A percentile compares a stretch with the other conserved stretches of the same genome.
phyloP scores from a whole-genome alignment of 176 grass and related monocot genomes.

The Carex littledalei region DNA sequence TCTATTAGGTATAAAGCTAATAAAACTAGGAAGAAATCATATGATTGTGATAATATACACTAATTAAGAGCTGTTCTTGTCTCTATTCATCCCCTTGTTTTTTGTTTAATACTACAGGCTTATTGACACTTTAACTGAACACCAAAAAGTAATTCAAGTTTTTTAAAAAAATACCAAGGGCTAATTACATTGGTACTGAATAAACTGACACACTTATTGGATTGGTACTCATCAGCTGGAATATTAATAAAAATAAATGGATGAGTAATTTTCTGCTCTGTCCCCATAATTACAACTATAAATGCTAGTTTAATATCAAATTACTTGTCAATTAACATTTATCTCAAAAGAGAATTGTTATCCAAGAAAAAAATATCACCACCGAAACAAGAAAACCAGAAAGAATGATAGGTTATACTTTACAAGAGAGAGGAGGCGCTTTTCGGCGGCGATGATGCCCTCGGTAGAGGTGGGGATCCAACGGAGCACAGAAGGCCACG shows the following conservation, averaged over 20 bases:
- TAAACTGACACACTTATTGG: background rate
- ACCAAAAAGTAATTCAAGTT: background rate
- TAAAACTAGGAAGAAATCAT: background rate
- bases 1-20: background rate
- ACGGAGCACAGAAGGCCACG: conserved; percentile 60
- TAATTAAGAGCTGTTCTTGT: background rate
- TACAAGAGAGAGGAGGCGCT: conserved; percentile 72
- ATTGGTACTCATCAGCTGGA: background rate
- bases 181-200: background rate
- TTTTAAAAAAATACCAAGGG: background rate
- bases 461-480: conserved; percentile 99
- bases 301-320: background rate
- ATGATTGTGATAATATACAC: background rate
- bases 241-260: background rate
- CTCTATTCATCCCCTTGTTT: background rate
- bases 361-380: background rate
- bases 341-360: background rate
- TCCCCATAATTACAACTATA: background rate
- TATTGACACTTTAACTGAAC: background rate
- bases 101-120: background rate
- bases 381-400: background rate
- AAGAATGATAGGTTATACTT: conserved; percentile 32
- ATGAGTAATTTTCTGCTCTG: background rate
- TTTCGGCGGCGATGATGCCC: conserved; percentile 86
- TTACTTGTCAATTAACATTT: background rate